These are phyloP conservation scores for Fusarium tricinctum DNA, from an alignment of 2,329 filamentous ascomycete species.

Conservation along the genomic window DNA sequence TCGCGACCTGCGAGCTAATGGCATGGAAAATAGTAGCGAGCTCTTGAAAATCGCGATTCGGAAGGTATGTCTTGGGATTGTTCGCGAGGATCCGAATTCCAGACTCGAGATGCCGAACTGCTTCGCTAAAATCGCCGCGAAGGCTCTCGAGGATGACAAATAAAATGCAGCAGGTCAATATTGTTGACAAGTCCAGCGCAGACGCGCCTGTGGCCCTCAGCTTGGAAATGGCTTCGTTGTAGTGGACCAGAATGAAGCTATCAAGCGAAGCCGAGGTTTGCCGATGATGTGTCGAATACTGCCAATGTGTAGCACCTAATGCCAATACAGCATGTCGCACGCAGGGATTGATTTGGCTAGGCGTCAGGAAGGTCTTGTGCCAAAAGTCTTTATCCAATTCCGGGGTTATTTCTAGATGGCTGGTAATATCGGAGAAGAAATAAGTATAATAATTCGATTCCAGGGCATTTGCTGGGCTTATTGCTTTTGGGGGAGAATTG, in stretches of 20 bases:
- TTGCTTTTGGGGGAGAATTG: neutral
- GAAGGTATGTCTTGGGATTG: neutral
- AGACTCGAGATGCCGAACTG: slow-evolving; percentile 16
- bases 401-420: slow-evolving; percentile 3
- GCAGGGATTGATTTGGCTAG: slow-evolving; percentile 1
- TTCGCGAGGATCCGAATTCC: slow-evolving; percentile 9
- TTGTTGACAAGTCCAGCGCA: neutral
- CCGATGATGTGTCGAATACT: neutral
- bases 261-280: neutral
- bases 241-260: slow-evolving; percentile 5
- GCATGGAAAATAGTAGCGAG: slow-evolving; percentile 7
- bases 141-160: slow-evolving; percentile 20
- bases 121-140: slow-evolving; percentile 14
- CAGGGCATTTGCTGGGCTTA: neutral
- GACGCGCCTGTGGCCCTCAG: neutral
- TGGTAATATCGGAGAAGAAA: slow-evolving; percentile 15
- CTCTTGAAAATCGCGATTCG: slow-evolving; percentile 1
- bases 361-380: neutral
- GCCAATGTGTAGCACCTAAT: slow-evolving; percentile 6
- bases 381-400: slow-evolving; percentile 7
- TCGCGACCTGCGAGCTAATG: slow-evolving; percentile 16
- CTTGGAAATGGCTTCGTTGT: slow-evolving; percentile 10
- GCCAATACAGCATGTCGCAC: slow-evolving; percentile 12
- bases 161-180: slow-evolving; percentile 10
- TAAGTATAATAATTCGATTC: slow-evolving; percentile 16